Conservation (phyloP, 2,329 filamentous ascomycete genomes). For the Colletotrichum acutatum region DNA sequence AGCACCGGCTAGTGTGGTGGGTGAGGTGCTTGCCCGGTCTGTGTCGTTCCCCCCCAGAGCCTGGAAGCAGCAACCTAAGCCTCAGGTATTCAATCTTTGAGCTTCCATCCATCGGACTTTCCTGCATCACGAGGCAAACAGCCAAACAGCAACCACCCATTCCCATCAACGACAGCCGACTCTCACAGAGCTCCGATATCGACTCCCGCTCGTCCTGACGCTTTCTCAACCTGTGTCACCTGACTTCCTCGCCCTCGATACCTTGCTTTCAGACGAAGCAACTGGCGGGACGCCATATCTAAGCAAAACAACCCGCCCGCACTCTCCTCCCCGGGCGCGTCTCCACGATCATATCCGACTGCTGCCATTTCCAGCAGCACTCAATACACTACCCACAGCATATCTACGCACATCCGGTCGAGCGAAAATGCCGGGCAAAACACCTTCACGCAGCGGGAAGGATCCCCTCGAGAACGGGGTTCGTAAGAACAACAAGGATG, state of each 20-base stretch:
- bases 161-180: constrained; percentile 21
- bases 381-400: constrained; percentile 16
- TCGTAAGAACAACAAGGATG: constrained; percentile 73
- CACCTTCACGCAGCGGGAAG: constrained; percentile 77
- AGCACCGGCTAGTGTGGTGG: neutral
- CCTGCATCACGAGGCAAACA: constrained; percentile 42
- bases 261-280: neutral
- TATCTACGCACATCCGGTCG: constrained; percentile 20
- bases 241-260: constrained; percentile 3
- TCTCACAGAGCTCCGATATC: constrained; percentile 17
- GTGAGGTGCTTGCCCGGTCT: neutral
- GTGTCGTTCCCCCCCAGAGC: constrained; percentile 17
- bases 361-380: constrained; percentile 34
- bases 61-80: constrained; percentile 27
- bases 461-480: constrained; percentile 76
- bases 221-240: constrained; percentile 7
- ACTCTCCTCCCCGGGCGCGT: constrained; percentile 20
- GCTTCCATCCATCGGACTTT: constrained; percentile 44
- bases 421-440: constrained; percentile 75
- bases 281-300: constrained; percentile 19
- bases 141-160: constrained; percentile 25
- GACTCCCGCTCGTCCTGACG: neutral
- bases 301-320: constrained; percentile 16
- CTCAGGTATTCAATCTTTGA: constrained; percentile 41
- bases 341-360: constrained; percentile 11